Conservation (phyloP, 306 rosid genomes). For the Cyclanthera cordifolia region DNA sequence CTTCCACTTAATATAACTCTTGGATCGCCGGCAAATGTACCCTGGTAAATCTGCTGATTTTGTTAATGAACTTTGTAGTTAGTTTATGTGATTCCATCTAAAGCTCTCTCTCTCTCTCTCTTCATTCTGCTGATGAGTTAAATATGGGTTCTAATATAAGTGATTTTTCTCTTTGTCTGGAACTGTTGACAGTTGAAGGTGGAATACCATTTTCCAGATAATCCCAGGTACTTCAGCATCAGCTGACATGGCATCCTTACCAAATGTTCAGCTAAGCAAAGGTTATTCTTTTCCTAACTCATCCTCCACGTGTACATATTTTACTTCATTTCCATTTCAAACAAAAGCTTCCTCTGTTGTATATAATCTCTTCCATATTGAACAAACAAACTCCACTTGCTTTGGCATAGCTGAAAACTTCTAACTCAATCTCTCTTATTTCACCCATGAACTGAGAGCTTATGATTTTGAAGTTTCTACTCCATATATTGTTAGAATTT, state of each 20-base stretch:
- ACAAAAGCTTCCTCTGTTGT: neutral
- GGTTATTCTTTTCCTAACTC: neutral
- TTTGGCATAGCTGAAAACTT: no score
- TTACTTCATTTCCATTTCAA: neutral
- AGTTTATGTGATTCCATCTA: no score
- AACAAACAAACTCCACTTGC: neutral
- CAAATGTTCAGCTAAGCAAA: neutral
- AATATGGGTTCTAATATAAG: neutral
- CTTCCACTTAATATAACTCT: no score
- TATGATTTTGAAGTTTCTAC: no score
- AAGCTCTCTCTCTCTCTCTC: neutral
- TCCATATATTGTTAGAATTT: no score
- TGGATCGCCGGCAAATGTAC: no score
- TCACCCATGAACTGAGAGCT: no score
- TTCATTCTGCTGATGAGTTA: neutral
- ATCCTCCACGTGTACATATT: slow-evolving; percentile 7
- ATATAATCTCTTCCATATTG: neutral
- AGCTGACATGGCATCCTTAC: slow-evolving; percentile 33
- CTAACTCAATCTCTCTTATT: no score
- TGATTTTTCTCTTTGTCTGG: neutral
- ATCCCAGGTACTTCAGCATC: slow-evolving; percentile 84
- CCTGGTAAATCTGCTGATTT: no score
- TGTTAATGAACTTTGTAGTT: no score
- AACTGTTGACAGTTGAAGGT: slow-evolving; percentile 64
- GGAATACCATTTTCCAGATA: slow-evolving; percentile 95